Evolutionary conservation across 2,329 filamentous ascomycete species (phyloP).

Genomic region (Alternaria arbusti): DNA sequence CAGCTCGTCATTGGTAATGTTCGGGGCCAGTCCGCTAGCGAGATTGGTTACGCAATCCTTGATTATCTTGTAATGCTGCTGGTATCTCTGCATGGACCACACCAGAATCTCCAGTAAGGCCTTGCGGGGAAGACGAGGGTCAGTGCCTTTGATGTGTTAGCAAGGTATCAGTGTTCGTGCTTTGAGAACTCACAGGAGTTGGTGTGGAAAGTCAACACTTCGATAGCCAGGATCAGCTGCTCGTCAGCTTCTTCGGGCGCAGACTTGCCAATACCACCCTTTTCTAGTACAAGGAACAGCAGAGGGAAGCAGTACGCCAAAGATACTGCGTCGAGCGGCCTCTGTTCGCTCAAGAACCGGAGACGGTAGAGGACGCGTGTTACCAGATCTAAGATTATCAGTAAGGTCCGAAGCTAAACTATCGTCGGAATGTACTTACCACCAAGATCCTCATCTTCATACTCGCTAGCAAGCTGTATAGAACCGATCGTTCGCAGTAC

Average conservation of each 20-base stretch:
- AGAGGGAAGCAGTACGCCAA: conserved; percentile 87
- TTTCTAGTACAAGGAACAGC: conserved; percentile 76
- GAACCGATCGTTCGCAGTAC: conserved; percentile 81
- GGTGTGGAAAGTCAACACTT: conserved; percentile 89
- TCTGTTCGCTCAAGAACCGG: conserved; percentile 87
- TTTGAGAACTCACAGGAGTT: conserved; percentile 64
- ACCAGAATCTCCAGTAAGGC: conserved; percentile 76
- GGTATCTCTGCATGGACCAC: conserved; percentile 83
- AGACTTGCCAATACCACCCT: conserved; percentile 75
- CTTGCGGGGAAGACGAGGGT: conserved; percentile 76
- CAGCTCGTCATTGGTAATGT: conserved; percentile 76
- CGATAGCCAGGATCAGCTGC: conserved; percentile 85
- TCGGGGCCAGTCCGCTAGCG: conserved; percentile 82
- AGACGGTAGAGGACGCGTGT: conserved; percentile 90
- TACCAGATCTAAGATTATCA: conserved; percentile 62
- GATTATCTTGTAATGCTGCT: conserved; percentile 92
- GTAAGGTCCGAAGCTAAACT: neutral
- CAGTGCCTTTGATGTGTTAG: conserved; percentile 57
- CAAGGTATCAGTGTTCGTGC: neutral
- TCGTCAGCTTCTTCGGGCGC: conserved; percentile 80
- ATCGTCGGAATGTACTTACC: conserved; percentile 33
- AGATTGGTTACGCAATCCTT: conserved; percentile 91
- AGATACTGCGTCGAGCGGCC: conserved; percentile 89
- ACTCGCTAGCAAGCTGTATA: conserved; percentile 72
- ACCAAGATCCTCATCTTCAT: conserved; percentile 81